Percentiles rank a stretch among this genome's conserved stretches.
Evolutionary conservation across 306 rosid species (phyloP).

Genomic region (Trichosanthes cucumerina): DNA sequence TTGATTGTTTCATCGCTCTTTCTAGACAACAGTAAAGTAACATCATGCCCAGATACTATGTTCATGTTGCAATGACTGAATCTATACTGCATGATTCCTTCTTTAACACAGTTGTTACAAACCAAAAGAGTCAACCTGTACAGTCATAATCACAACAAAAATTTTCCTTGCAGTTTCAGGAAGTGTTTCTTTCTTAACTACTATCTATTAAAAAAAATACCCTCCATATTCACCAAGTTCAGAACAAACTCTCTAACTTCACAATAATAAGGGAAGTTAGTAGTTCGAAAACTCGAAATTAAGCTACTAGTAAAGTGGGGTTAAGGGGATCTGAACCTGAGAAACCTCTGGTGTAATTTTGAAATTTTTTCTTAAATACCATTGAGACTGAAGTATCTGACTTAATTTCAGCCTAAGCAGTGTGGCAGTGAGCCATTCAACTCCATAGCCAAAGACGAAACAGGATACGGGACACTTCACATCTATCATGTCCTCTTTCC

Average conservation of each 20-base stretch:
- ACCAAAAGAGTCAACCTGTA: background rate
- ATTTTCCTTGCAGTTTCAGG: background rate
- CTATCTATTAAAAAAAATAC: background rate
- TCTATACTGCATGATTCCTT: background rate
- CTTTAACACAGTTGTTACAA: background rate
- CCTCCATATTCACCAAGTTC: background rate
- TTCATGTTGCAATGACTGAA: background rate
- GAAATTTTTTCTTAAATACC: background rate
- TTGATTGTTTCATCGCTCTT: conserved; percentile 59
- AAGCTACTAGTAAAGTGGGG: background rate
- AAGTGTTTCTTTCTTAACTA: background rate
- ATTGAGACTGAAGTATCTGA: background rate
- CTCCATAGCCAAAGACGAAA: background rate
- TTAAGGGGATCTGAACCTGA: background rate
- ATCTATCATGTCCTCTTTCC: background rate
- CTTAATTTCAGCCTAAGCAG: background rate
- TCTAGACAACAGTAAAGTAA: conserved; percentile 60
- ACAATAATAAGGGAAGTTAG: background rate
- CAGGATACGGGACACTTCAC: background rate
- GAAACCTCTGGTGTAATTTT: background rate
- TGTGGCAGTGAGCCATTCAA: background rate
- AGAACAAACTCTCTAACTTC: background rate
- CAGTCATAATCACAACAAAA: background rate
- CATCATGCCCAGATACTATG: conserved; percentile 18
- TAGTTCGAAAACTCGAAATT: background rate